Evolutionary conservation across 2,329 filamentous ascomycete genomes (phyloP), one percentile per base, ranked within the genome.

Genomic region (Neoarthrinium moseri): DNA sequence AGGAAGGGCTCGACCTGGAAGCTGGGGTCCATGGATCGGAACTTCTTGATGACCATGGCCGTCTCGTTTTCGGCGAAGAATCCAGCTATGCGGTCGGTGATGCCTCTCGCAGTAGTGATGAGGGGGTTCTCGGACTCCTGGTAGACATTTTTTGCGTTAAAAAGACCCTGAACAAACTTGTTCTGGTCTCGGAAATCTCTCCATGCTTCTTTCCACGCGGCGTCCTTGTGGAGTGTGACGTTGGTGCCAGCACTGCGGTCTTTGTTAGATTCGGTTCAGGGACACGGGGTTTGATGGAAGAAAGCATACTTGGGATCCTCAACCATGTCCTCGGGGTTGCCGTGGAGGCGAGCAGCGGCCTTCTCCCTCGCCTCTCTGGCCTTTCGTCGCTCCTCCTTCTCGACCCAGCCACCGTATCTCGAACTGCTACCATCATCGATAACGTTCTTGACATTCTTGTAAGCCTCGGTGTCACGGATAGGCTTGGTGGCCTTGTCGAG

Each of bases 11-110:
- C 94, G 56, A 96, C 81, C 65, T 96, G 90, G 77, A 99, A 99
- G 55, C 78, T 80, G 5, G 94, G 92, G 58, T 99, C 94, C 83
- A 97, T 96, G 58, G 91, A 82, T 37, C 92, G 86, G 77, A 99
- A 95, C 68, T 92, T 95, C 75, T 96, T 97, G 73, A 97, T 95
- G 27, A 99, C 94, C 80, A 86, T 87, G 23, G 94, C 94, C 0
- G 91, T 96, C 73, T 99, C 94, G 67, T 97, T 99, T 69, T 99
- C 94, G 51, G 94, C 94, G 56, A 99, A 99, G 73, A 96, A 99
- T 22, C 94, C 91, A 37, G 88, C 90, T 30, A 99, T 84, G 47
- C 87, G 83, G 67, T 99, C 94, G 24, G 91, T 92, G 57, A 99
- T 96, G 66, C 89, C 91, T 63, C 94, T 87, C 2, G 91, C 94